phyloP scores from a whole-genome alignment of 345 rosid species.

The Odontarrhena argentea region DNA sequence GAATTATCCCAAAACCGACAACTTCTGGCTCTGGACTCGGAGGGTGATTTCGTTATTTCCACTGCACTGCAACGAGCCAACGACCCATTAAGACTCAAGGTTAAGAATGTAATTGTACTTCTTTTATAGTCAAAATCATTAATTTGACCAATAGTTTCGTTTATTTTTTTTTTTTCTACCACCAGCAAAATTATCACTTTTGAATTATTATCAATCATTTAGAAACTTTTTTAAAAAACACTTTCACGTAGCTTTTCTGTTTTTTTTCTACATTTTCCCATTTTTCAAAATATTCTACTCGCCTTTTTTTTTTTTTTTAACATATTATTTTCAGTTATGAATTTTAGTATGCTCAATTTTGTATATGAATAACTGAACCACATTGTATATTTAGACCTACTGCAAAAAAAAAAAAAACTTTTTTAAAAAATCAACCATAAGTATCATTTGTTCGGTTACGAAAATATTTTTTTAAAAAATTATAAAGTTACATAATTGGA shows the following conservation, averaged over 20 bases:
- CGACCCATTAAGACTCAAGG: not conserved
- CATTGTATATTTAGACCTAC: not conserved
- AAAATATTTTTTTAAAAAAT: too few relatives aligned
- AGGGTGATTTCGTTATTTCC: slow-evolving; percentile 16
- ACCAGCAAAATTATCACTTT: slow-evolving; percentile 34
- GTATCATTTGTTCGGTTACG: too few relatives aligned
- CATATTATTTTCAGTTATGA: not conserved
- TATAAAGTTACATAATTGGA: too few relatives aligned
- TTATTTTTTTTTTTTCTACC: not conserved
- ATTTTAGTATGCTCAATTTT: not conserved
- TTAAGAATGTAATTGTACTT: not conserved
- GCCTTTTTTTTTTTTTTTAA: too few relatives aligned
- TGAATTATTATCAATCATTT: slow-evolving; percentile 37
- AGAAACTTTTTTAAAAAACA: not conserved
- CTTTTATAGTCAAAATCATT: slow-evolving; percentile 26
- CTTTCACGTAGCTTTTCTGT: slow-evolving; percentile 9
- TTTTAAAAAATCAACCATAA: too few relatives aligned
- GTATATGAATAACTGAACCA: not conserved
- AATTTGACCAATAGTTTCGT: slow-evolving; percentile 13
- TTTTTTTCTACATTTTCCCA: not conserved
- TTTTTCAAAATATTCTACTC: not conserved
- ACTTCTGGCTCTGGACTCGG: not conserved
- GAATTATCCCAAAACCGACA: slow-evolving; percentile 2
- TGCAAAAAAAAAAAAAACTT: not conserved
- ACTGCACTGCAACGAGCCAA: not conserved